phyloP scores from a whole-genome alignment of 2,329 filamentous ascomycete species.

The Hymenoscyphus scutula region DNA sequence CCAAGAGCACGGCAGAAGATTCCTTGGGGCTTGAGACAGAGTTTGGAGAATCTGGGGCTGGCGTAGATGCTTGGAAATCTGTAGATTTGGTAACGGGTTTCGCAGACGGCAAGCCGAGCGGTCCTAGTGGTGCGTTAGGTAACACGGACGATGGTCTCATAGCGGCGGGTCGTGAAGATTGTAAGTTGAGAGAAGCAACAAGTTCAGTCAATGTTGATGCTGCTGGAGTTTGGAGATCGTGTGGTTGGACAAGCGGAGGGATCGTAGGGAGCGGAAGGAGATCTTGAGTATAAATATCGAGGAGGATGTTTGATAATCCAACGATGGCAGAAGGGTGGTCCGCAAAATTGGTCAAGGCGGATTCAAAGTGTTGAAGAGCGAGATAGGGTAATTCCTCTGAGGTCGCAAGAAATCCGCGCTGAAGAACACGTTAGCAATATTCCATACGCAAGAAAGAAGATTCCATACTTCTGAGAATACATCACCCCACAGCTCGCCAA shows the following conservation, averaged over 20 bases:
- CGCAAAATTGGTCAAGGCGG: constrained; percentile 73
- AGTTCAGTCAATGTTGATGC: constrained; percentile 27
- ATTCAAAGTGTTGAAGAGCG: constrained; percentile 77
- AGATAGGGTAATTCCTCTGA: constrained; percentile 50
- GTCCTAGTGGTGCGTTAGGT: constrained; percentile 30
- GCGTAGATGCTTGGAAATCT: constrained; percentile 29
- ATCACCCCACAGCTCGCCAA: constrained; percentile 83
- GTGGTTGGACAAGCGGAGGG: constrained; percentile 34
- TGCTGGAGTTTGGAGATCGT: constrained; percentile 27
- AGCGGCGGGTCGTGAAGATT: constrained; percentile 14
- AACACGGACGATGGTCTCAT: constrained; percentile 15
- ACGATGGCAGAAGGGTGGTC: constrained; percentile 80
- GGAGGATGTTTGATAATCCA: constrained; percentile 77
- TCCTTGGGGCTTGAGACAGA: constrained; percentile 23
- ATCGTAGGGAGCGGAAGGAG: constrained; percentile 57
- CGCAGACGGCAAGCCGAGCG: constrained; percentile 29
- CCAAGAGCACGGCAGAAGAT: constrained; percentile 39
- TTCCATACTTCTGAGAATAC: constrained; percentile 72
- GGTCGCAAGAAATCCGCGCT: constrained; percentile 36
- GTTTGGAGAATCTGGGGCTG: constrained; percentile 15
- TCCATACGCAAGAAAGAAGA: constrained; percentile 5
- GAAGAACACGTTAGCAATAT: constrained; percentile 31
- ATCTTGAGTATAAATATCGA: constrained; percentile 77
- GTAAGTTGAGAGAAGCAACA: constrained; percentile 18
- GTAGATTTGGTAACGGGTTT: constrained; percentile 32